phyloP scores from a whole-genome alignment of 1,284 basidiomycete species.

The Ceratorhiza oryzae-sativae region DNA sequence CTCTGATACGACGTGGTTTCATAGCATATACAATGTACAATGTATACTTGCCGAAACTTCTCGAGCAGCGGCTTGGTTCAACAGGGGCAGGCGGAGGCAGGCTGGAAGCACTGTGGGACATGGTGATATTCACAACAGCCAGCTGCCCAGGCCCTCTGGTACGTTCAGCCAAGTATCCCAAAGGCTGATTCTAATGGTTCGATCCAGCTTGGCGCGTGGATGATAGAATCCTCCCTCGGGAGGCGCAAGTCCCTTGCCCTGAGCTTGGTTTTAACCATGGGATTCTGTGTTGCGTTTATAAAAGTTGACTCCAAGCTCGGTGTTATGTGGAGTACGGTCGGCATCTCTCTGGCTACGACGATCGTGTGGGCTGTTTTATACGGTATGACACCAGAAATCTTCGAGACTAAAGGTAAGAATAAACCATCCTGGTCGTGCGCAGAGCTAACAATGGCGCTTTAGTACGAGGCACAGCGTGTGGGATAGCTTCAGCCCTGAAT shows the following conservation, averaged over 20 bases:
- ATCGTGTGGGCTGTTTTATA: constrained; percentile 93
- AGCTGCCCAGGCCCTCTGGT: constrained; percentile 89
- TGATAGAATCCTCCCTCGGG: constrained; percentile 82
- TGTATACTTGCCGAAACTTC: constrained; percentile 89
- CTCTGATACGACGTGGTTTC: background rate
- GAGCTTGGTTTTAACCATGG: constrained; percentile 81
- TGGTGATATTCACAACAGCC: constrained; percentile 81
- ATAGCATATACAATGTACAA: constrained; percentile 95
- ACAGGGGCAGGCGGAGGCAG: constrained; percentile 50
- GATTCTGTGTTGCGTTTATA: constrained; percentile 80
- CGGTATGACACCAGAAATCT: constrained; percentile 91
- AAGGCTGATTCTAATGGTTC: constrained; percentile 31
- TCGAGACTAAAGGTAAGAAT: constrained; percentile 61
- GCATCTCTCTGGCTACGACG: constrained; percentile 82
- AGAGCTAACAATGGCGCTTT: background rate
- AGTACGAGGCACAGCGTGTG: constrained; percentile 90
- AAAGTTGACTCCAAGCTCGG: constrained; percentile 66
- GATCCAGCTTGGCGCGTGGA: constrained; percentile 81
- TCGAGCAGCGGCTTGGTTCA: constrained; percentile 63
- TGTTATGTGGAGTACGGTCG: constrained; percentile 78
- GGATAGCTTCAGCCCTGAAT: constrained; percentile 88
- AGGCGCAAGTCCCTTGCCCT: constrained; percentile 77
- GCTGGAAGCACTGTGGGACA: constrained; percentile 77
- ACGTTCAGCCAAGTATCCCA: background rate
- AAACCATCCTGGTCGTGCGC: background rate